A percentile compares a stretch with the other conserved stretches of the same genome.
Conservation (phyloP, 208 protist species). For the Porcisia deanei region DNA sequence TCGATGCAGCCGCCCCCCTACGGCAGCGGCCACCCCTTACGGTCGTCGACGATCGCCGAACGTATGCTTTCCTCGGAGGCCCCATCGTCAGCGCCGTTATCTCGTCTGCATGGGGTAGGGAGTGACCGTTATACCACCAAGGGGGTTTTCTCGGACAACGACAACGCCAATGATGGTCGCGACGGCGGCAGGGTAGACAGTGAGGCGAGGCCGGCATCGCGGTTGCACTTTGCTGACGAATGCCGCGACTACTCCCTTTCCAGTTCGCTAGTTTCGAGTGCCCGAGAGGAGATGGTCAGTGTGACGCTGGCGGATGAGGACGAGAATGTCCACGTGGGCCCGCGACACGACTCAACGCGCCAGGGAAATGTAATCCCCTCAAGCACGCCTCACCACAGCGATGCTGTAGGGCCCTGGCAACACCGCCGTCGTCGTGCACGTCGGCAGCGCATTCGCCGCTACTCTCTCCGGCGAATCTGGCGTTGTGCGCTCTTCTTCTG, state of each 20-base stretch:
- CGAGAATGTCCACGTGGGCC: not conserved
- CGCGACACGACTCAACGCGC: constrained; percentile 4
- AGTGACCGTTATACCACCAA: not conserved
- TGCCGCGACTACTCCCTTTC: constrained; percentile 34
- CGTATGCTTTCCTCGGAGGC: not conserved
- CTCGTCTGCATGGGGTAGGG: too few species aligned
- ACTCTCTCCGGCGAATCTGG: constrained; percentile 72
- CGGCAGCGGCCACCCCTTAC: not conserved
- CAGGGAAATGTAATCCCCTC: constrained; percentile 14
- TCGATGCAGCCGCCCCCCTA: not conserved
- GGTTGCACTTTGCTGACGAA: constrained; percentile 25
- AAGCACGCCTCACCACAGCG: constrained; percentile 10
- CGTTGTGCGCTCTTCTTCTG: constrained; percentile 77
- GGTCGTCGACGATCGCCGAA: not conserved
- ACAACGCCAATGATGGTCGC: constrained; percentile 17
- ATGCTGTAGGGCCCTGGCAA: not conserved
- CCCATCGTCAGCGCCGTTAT: not conserved
- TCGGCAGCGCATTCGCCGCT: constrained; percentile 49
- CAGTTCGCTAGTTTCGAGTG: constrained; percentile 29
- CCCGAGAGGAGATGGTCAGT: constrained; percentile 36
- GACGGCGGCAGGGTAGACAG: not conserved
- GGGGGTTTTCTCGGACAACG: constrained; percentile 23
- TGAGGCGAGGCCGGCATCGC: not conserved
- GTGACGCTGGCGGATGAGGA: constrained; percentile 31
- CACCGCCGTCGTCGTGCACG: constrained; percentile 30